phyloP scores from a whole-genome alignment of 148 eudicot genomes.

The Fagopyrum homotropicum region DNA sequence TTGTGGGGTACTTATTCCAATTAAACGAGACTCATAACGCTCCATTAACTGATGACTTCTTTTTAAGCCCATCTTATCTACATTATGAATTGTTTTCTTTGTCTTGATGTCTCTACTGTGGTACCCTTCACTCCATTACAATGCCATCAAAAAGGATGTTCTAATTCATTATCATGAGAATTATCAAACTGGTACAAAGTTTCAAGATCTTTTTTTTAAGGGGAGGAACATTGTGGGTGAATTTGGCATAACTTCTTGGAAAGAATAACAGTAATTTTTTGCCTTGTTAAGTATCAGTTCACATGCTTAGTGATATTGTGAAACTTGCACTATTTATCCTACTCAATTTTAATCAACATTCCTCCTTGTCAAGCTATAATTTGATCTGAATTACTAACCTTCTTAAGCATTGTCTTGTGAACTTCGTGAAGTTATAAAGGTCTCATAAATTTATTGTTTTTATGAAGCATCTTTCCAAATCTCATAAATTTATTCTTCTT shows the following conservation, averaged over 20 bases:
- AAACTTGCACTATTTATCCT: background rate
- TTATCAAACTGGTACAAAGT: too few species aligned
- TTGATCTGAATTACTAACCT: background rate
- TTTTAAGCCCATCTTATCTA: too few species aligned
- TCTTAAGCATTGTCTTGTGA: background rate
- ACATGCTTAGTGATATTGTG: background rate
- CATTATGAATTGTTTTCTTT: too few species aligned
- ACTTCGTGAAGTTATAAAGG: background rate
- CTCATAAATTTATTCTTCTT: too few species aligned
- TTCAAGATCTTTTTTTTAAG: background rate
- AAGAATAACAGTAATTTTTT: background rate
- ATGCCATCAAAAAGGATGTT: too few species aligned
- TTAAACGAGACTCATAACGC: too few species aligned
- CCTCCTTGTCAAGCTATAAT: background rate
- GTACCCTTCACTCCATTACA: too few species aligned
- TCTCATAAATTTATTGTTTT: background rate
- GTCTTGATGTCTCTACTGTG: too few species aligned
- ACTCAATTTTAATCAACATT: background rate
- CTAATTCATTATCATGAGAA: too few species aligned
- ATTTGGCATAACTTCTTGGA: background rate
- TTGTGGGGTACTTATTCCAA: too few species aligned
- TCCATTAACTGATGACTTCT: too few species aligned
- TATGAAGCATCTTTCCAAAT: too few species aligned
- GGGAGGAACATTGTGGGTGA: slow-evolving; percentile 7
- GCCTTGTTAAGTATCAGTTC: background rate